A percentile compares a stretch with the other conserved stretches of the same genome.
These are phyloP conservation scores for Plasmodium adleri DNA, from an alignment of 169 alveolate genomes.

Conservation along the genomic window DNA sequence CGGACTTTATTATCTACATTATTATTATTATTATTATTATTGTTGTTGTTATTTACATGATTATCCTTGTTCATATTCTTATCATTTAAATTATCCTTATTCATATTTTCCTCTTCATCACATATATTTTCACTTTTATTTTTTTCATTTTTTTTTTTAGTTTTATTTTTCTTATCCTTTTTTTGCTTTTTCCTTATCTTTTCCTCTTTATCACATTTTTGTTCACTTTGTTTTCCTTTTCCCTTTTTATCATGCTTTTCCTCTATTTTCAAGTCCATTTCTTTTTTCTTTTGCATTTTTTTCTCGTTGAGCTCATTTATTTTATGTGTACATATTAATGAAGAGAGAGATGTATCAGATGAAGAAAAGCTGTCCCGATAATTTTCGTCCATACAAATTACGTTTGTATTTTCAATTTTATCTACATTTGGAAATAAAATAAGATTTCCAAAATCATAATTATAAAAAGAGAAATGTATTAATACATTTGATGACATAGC, in stretches of 20 bases:
- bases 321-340: constrained; percentile 38
- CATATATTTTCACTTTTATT: background rate
- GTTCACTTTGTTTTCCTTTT: background rate
- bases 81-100: background rate
- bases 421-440: constrained; percentile 47
- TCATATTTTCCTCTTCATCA: background rate
- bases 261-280: background rate
- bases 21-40: background rate
- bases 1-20: background rate
- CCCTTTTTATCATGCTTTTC: background rate
- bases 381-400: background rate
- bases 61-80: constrained; percentile 12
- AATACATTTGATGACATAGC: constrained; percentile 41
- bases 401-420: constrained; percentile 17
- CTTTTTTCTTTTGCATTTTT: constrained; percentile 6
- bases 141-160: background rate
- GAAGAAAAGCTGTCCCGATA: constrained; percentile 36
- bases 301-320: constrained; percentile 28
- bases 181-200: background rate
- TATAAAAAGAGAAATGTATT: constrained; percentile 67
- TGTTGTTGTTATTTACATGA: background rate
- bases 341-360: constrained; percentile 40
- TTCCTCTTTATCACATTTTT: background rate
- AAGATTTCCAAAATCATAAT: constrained; percentile 70
- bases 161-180: background rate